These are phyloP conservation scores for Boletus sp. DNA, from an alignment of 1,284 basidiomycete species.

Conservation along the genomic window DNA sequence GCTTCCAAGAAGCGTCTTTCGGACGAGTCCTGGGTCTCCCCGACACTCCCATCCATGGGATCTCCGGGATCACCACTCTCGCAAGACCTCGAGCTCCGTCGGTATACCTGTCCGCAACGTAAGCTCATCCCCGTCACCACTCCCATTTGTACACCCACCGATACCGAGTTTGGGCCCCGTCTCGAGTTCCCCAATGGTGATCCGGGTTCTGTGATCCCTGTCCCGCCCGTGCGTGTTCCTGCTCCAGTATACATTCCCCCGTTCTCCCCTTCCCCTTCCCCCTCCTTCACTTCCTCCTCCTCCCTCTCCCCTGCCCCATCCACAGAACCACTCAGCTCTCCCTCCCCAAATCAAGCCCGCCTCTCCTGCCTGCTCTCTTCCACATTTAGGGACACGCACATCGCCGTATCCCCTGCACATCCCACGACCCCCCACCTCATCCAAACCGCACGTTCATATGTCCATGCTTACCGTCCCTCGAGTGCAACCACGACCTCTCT, in stretches of 20 bases:
- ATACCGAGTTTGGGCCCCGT: slow-evolving; percentile 28
- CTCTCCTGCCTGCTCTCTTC: slow-evolving; percentile 32
- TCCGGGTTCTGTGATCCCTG: not conserved
- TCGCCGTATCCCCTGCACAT: slow-evolving; percentile 4
- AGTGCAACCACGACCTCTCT: slow-evolving; percentile 23
- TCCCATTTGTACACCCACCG: slow-evolving; percentile 25
- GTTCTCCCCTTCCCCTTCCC: slow-evolving; percentile 26
- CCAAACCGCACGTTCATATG: slow-evolving; percentile 24
- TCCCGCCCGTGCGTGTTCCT: slow-evolving; percentile 26
- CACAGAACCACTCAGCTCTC: slow-evolving; percentile 17
- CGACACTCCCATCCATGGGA: slow-evolving; percentile 11
- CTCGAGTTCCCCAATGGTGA: not conserved
- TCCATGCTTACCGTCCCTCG: slow-evolving; percentile 20
- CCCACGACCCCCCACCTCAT: slow-evolving; percentile 27
- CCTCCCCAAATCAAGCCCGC: slow-evolving; percentile 9
- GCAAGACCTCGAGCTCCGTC: slow-evolving; percentile 20
- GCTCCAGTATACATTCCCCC: slow-evolving; percentile 30
- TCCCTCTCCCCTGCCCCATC: slow-evolving; percentile 26
- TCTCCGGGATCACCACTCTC: slow-evolving; percentile 16
- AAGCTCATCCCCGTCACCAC: slow-evolving; percentile 29
- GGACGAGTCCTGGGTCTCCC: slow-evolving; percentile 36
- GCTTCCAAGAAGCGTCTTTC: slow-evolving; percentile 29
- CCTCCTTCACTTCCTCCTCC: slow-evolving; percentile 21
- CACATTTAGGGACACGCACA: slow-evolving; percentile 22
- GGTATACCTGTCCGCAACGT: slow-evolving; percentile 15